A percentile compares a stretch with the other conserved stretches of the same genome.
Evolutionary conservation across 1,284 basidiomycete species (phyloP).

Genomic region (Mycocalia duriaeana): DNA sequence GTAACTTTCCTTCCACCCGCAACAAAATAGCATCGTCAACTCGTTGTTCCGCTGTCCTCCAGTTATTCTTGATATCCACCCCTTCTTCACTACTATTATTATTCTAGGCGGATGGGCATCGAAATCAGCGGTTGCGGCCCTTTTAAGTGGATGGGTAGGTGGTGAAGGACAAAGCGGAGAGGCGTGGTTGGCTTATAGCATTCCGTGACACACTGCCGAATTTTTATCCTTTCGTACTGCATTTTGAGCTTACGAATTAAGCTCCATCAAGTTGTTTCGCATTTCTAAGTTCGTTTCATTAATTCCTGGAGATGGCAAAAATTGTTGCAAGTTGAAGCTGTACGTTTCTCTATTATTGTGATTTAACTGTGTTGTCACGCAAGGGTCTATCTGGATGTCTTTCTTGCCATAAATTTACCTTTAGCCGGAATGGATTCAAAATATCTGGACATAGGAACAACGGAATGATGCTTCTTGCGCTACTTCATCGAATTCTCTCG

Average conservation of each 20-base stretch:
- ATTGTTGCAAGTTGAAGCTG: not conserved
- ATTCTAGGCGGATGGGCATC: slow-evolving; percentile 75
- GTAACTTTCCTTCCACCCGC: slow-evolving; percentile 10
- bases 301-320: not conserved
- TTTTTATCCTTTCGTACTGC: not conserved
- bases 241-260: not conserved
- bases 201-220: slow-evolving; percentile 43
- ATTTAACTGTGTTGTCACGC: no score
- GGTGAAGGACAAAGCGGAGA: slow-evolving; percentile 46
- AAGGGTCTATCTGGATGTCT: no score
- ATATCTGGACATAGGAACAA: no score
- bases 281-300: not conserved
- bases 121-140: slow-evolving; percentile 58
- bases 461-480: no score
- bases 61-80: slow-evolving; percentile 76
- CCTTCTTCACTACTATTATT: slow-evolving; percentile 71
- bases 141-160: slow-evolving; percentile 64
- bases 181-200: slow-evolving; percentile 74
- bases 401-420: no score
- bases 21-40: no score
- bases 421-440: no score
- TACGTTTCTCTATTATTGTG: not conserved
- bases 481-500: no score
- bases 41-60: not conserved
- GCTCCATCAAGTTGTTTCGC: not conserved